Base-by-base conservation (phyloP, 2,329 filamentous ascomycete species). In the Microsporum canis region DNA sequence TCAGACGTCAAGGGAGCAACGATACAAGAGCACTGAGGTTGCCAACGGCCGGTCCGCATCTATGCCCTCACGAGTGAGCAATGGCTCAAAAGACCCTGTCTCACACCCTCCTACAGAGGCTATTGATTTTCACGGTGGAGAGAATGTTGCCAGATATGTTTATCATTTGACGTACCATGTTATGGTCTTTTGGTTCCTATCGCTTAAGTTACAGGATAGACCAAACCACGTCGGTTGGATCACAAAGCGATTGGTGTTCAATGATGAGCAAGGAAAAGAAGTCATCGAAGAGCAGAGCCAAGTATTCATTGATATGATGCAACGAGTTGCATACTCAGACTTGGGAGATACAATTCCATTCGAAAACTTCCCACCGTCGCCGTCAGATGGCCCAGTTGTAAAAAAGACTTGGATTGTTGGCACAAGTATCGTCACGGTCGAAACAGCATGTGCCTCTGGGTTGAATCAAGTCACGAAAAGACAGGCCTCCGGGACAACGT, bases 141-240 rank as follows among this genome's bases (percentile, higher is more conserved):
- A 94, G 63, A 89, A 94, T 65, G 79, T 96, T 57, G 91, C 91
- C 3, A 88, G 94, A 72, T 99, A 99, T 71, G 89, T 99, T 31
- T 94, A 95, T 72, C 88, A 91, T 1, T 78, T 97, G 59, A 92
- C 92, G 6, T 96, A 96, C 71, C 91, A 97, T 71, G 90, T 96
- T 67, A 91, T 99, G 66, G 88, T 91, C 1, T 96, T 95, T 71
- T 99, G 94, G 94, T 99, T 97, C 71, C 80, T 99, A 66, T 88
- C 91, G 0, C 73, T 99, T 67, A 92, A 90, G 69, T 81, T 96
- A 58, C 84, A 87, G 41, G 91, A 96, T 70, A 86, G 94, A 58
- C 84, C 87, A 38, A 89, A 84, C 63, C 87, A 95, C 66, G 91
- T 96, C 58, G 85, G 85, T 33, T 96, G 90, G 89, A 96, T 99